Evolutionary conservation across 1,284 basidiomycete genomes (phyloP).

Genomic region (Rhodotorula sp.): DNA sequence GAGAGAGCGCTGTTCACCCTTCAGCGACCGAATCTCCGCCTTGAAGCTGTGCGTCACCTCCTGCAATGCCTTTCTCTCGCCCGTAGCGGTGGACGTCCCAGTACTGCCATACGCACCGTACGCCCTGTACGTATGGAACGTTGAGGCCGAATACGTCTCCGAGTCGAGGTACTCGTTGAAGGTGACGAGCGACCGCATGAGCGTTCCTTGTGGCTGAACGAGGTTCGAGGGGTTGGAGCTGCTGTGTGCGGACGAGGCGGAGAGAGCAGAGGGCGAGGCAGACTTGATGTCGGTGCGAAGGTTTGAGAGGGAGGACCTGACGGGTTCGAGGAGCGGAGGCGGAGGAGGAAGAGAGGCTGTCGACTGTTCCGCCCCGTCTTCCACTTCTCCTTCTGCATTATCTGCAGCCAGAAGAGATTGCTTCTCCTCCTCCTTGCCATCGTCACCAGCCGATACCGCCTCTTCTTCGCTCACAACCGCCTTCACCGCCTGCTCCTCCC

Average conservation of each 20-base stretch:
- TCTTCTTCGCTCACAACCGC: not conserved
- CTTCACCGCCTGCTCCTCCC: not conserved
- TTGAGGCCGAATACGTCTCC: constrained; percentile 20
- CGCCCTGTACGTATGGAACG: constrained; percentile 14
- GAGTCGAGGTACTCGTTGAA: constrained; percentile 35
- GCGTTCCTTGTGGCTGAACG: constrained; percentile 26
- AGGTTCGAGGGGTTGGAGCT: constrained; percentile 26
- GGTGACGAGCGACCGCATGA: constrained; percentile 28
- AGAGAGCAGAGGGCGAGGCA: not conserved
- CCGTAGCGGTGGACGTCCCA: not conserved
- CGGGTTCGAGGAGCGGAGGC: constrained; percentile 8
- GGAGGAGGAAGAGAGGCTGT: not conserved
- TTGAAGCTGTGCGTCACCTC: constrained; percentile 27
- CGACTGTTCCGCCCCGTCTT: not conserved
- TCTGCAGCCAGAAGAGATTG: not conserved
- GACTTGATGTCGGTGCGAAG: constrained; percentile 7
- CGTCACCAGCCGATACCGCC: not conserved
- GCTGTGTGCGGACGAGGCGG: not conserved
- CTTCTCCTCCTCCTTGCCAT: not conserved
- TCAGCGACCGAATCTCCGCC: constrained; percentile 29
- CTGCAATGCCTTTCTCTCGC: constrained; percentile 21
- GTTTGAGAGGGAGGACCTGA: constrained; percentile 5
- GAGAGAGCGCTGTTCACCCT: constrained; percentile 16
- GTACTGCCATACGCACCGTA: constrained; percentile 1
- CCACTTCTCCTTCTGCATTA: not conserved